phyloP scores from a whole-genome alignment of 2,329 filamentous ascomycete species.

The Alternaria sp. region DNA sequence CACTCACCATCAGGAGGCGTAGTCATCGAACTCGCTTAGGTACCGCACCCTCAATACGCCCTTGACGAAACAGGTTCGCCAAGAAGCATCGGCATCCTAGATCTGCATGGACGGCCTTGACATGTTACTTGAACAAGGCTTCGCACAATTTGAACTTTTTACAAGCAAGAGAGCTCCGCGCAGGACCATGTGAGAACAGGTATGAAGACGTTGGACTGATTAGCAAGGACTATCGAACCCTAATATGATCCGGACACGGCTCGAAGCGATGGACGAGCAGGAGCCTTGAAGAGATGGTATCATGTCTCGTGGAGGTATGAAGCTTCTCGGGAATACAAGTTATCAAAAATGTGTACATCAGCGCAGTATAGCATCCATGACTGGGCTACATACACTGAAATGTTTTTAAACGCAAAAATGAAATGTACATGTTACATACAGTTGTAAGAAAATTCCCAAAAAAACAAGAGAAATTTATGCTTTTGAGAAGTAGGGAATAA shows the following conservation, averaged over 20 bases:
- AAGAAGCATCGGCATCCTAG: slow-evolving; percentile 70
- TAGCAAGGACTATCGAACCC: slow-evolving; percentile 38
- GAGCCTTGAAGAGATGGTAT: slow-evolving; percentile 28
- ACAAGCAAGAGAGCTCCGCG: slow-evolving; percentile 76
- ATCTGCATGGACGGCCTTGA: slow-evolving; percentile 79
- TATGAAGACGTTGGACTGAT: slow-evolving; percentile 52
- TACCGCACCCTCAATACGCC: slow-evolving; percentile 75
- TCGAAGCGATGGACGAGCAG: slow-evolving; percentile 44
- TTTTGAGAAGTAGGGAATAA: background rate
- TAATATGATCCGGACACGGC: slow-evolving; percentile 38
- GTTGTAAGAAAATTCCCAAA: too few relatives aligned
- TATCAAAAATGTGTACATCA: background rate
- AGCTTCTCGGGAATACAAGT: fast-evolving
- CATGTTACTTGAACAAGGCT: slow-evolving; percentile 77
- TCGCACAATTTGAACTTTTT: slow-evolving; percentile 82
- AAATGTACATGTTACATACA: too few relatives aligned
- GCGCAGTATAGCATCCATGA: background rate
- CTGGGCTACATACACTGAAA: too few relatives aligned
- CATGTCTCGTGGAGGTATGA: background rate
- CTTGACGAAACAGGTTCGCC: slow-evolving; percentile 71
- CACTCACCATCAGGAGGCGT: slow-evolving; percentile 78
- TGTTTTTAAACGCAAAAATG: too few relatives aligned
- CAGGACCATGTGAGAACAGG: slow-evolving; percentile 73
- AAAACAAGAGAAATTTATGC: too few relatives aligned
- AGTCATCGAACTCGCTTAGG: slow-evolving; percentile 76